Conservation (phyloP, 768 basidiomycete species). For the Pulveroboletus sp. region DNA sequence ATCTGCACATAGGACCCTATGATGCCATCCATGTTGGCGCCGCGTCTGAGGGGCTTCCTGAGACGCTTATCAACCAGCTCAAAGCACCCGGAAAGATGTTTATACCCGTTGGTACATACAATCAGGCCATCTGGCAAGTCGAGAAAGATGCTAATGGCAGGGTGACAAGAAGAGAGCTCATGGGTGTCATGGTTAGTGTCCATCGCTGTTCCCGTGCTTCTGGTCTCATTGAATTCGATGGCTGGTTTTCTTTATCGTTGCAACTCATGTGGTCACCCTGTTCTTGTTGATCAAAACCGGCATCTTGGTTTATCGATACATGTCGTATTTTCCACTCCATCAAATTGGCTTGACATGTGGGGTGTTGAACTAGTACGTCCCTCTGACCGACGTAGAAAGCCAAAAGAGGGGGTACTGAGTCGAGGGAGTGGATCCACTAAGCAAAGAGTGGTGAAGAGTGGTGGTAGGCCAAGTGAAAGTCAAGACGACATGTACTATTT, state of each 20-base stretch:
- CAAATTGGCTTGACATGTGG: background rate
- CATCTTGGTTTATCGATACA: background rate
- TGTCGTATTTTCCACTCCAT: no score
- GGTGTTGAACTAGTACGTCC: constrained; percentile 50
- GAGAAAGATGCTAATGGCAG: constrained; percentile 73
- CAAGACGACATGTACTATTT: no score
- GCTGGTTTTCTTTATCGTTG: constrained; percentile 2
- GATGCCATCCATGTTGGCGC: constrained; percentile 94
- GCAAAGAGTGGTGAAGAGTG: background rate
- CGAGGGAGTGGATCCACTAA: background rate
- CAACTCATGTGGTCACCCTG: background rate
- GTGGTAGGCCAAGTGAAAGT: background rate
- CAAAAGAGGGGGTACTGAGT: constrained; percentile 31
- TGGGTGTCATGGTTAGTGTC: constrained; percentile 71
- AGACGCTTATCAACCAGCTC: constrained; percentile 71
- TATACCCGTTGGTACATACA: constrained; percentile 73
- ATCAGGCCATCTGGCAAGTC: constrained; percentile 64
- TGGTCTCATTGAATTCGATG: constrained; percentile 9
- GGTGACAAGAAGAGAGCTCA: constrained; percentile 59
- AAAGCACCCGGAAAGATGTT: constrained; percentile 80
- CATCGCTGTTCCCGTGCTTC: constrained; percentile 1
- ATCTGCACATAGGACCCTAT: constrained; percentile 50
- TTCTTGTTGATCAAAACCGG: background rate
- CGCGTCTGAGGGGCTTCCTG: constrained; percentile 72
- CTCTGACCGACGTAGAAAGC: constrained; percentile 57